Conservation (phyloP, 208 protist genomes). For the Polymyxa betae region DNA sequence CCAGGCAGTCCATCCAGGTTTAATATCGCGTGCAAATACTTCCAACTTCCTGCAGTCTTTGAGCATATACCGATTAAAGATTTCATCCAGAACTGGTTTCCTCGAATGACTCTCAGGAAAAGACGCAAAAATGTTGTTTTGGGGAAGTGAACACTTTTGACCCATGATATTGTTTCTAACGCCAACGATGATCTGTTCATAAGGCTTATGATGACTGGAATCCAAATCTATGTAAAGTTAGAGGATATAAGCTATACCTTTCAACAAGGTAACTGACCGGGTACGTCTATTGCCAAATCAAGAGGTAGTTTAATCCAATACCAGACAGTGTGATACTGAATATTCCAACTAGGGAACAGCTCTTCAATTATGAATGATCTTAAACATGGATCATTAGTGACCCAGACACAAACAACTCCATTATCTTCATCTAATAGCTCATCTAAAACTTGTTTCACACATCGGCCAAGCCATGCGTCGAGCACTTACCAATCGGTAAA, state of each 20-base stretch:
- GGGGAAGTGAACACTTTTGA: background rate
- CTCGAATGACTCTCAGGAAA: background rate
- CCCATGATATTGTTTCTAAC: background rate
- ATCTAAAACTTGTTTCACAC: background rate
- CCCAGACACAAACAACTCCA: background rate
- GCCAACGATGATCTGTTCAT: constrained; percentile 32
- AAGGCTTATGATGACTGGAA: constrained; percentile 3
- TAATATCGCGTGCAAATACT: constrained; percentile 25
- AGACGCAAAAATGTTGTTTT: background rate
- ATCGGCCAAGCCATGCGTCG: background rate
- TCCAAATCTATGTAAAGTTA: constrained; percentile 4
- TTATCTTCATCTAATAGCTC: background rate
- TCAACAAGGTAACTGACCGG: background rate
- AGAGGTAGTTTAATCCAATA: constrained; percentile 16
- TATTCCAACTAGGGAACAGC: constrained; percentile 1
- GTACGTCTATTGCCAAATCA: background rate
- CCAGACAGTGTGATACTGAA: background rate
- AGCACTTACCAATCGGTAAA: background rate
- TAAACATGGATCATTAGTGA: constrained; percentile 19
- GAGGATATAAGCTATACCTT: background rate
- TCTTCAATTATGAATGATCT: background rate
- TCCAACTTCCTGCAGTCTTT: background rate
- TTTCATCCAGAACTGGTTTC: background rate
- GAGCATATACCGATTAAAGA: background rate
- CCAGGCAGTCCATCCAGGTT: constrained; percentile 21